These are phyloP conservation scores for Aegle marmelos DNA, from an alignment of 345 rosid species.

Conservation along the genomic window DNA sequence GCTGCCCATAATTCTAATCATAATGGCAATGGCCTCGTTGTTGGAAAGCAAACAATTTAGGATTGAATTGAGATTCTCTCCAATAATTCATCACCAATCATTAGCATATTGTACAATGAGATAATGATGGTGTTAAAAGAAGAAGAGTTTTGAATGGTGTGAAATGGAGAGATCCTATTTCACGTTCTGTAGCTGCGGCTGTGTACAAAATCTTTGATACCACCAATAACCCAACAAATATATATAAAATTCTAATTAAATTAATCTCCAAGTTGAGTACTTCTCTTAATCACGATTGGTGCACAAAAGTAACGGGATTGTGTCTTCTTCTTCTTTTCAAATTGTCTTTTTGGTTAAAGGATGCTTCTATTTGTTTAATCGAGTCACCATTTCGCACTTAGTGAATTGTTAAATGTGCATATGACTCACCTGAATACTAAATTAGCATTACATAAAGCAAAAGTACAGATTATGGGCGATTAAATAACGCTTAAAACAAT, in stretches of 20 bases:
- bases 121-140: constrained; percentile 1
- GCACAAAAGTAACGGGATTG: neutral
- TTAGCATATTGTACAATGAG: constrained; percentile 5
- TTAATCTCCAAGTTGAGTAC: neutral
- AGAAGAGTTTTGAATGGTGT: neutral
- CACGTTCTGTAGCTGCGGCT: neutral
- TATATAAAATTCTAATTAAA: too few relatives aligned
- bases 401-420: neutral
- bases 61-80: neutral
- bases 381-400: neutral
- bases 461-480: neutral
- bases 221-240: constrained; percentile 9
- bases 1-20: constrained; percentile 17
- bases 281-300: constrained; percentile 13
- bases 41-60: constrained; percentile 24
- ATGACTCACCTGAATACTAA: neutral
- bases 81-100: constrained; percentile 32
- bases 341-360: constrained; percentile 1
- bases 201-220: neutral
- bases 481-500: neutral
- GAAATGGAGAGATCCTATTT: constrained; percentile 5
- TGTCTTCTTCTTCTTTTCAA: constrained; percentile 9
- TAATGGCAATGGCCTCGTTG: constrained; percentile 25
- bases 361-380: constrained; percentile 2
- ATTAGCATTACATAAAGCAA: neutral